Percentiles rank a stretch among this genome's conserved stretches.
phyloP scores from a whole-genome alignment of 139 green algal genomes.

The Chlamydomonas sp. region DNA sequence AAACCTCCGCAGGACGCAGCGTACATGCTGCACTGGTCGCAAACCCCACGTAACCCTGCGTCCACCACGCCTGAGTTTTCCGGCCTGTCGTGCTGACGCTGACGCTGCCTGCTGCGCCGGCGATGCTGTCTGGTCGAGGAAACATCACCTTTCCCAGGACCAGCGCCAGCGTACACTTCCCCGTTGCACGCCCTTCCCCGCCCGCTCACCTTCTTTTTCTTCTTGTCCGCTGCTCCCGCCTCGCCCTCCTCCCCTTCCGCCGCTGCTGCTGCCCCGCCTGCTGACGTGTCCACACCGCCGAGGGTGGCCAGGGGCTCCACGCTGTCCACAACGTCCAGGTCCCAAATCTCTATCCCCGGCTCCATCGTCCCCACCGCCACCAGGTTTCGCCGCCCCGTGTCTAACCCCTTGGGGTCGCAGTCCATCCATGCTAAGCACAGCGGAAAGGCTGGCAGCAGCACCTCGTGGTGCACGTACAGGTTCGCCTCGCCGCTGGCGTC shows the following conservation, averaged over 20 bases:
- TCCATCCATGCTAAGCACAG: conserved; percentile 92
- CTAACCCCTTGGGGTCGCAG: conserved; percentile 49
- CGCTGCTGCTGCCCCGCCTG: conserved; percentile 2
- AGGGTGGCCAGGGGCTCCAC: conserved; percentile 88
- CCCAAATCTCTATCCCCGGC: conserved; percentile 97
- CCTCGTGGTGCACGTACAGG: conserved; percentile 96
- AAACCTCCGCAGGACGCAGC: too few relatives aligned
- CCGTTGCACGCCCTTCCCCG: not conserved
- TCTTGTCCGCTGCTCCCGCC: conserved; percentile 49
- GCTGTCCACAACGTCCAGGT: conserved; percentile 89
- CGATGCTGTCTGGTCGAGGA: too few relatives aligned
- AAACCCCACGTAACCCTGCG: too few relatives aligned
- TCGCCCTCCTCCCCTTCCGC: conserved; percentile 12
- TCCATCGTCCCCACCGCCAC: conserved; percentile 91
- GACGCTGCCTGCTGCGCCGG: too few relatives aligned
- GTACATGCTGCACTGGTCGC: too few relatives aligned
- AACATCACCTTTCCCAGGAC: too few relatives aligned
- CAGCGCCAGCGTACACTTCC: too few relatives aligned
- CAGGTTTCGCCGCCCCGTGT: conserved; percentile 71
- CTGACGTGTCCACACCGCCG: conserved; percentile 71
- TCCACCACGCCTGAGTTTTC: too few relatives aligned
- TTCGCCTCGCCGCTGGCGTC: conserved; percentile 73
- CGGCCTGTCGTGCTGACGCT: too few relatives aligned
- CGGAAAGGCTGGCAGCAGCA: conserved; percentile 95
- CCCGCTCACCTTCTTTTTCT: conserved; percentile 61